Evolutionary conservation across 148 eudicot genomes (phyloP), one percentile per base, ranked within the genome.

Genomic region (Arctostaphylos glauca): DNA sequence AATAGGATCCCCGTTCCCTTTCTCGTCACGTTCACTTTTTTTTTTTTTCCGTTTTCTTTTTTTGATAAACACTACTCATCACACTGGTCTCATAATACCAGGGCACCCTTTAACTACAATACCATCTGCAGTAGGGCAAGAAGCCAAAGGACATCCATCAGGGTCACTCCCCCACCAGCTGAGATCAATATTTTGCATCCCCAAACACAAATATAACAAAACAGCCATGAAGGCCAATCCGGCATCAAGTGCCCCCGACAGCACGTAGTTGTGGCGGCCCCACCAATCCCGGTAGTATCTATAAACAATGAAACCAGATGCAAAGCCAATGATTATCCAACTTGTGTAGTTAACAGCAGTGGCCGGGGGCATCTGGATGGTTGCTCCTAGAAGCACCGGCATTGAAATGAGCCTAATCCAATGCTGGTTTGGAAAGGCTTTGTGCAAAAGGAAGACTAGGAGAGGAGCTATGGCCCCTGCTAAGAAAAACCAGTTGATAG

Each of bases 161-260:
- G 87, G 46, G 2, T 82, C 85, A 46, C 88, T 90, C 44, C 98
- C 99, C 97, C 95, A 93, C 99, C 99, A 96, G 43, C 81, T 83
- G 4, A 94, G 82, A 53, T 90, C 85, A 79, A 90, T 84, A 58
- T 88, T 83, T 14, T 82, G 83, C 86, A 82, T 84, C 49, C 91
- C 95, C 82, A 96, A 77, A 73, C 90, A 84, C 76, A 94, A 89
- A 79, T 91, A 94, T 52, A 94, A 50, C 64, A 92, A 80, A 18
- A 96, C 91, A 0, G 94, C 97, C 97, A 96, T 94, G 72, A 96
- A 94, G 14, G 98, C 97, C 0, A 96, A 88, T 16, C 99, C 99
- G 3, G 97, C 97, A 84, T 96, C 98, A 2, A 96, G 92, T 0
- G 95, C 94, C 15, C 94, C 99, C 0, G 97, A 94, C n/a, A 93